Conservation (phyloP, 116 monocot species). For the Posidonia oceanica region DNA sequence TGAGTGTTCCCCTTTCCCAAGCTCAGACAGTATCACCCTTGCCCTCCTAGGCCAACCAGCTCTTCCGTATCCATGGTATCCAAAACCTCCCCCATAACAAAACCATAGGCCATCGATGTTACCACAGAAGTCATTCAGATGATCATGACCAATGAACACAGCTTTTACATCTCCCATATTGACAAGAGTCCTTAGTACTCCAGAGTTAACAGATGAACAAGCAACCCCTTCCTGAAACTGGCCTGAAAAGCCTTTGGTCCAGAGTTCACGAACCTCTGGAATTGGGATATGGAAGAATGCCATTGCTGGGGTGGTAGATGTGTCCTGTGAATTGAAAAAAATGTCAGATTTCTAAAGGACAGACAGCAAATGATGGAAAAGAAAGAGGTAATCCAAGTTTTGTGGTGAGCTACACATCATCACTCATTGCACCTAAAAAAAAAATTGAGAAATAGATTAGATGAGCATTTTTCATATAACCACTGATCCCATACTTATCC, state of each 20-base stretch:
- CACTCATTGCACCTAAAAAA: no score
- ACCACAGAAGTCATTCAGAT: conserved; percentile 89
- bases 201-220: conserved; percentile 68
- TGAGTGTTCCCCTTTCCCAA: conserved; percentile 26
- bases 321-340: conserved; percentile 17
- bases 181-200: conserved; percentile 39
- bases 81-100: conserved; percentile 91
- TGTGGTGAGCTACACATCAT: no score
- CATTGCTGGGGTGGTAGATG: conserved; percentile 38
- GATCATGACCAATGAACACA: conserved; percentile 83
- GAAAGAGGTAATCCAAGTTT: neutral
- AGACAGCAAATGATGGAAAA: neutral
- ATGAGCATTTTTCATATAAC: no score
- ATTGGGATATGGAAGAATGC: conserved; percentile 90
- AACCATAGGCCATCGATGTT: conserved; percentile 47
- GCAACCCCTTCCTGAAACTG: conserved; percentile 74
- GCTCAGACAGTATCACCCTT: conserved; percentile 41
- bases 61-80: conserved; percentile 86
- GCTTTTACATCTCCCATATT: conserved; percentile 87
- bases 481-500: no score
- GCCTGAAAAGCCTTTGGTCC: conserved; percentile 46
- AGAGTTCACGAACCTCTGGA: conserved; percentile 64
- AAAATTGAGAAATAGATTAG: no score
- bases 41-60: conserved; percentile 58
- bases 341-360: conserved; percentile 34